These are phyloP conservation scores for Pleurotus pulmonarius DNA, from an alignment of 768 basidiomycete genomes.

Conservation along the genomic window DNA sequence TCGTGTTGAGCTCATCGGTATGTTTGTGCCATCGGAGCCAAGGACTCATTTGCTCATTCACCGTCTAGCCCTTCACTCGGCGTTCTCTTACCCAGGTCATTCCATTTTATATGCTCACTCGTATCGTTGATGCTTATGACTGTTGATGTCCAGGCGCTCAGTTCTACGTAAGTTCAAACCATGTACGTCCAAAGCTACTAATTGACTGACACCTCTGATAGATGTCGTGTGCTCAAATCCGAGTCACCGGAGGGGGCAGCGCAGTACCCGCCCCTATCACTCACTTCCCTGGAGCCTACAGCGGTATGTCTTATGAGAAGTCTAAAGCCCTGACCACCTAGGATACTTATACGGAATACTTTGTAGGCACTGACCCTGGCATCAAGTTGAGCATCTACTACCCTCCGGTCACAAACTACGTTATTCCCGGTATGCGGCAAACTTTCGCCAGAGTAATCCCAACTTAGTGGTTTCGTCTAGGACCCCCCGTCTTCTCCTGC, in stretches of 20 bases:
- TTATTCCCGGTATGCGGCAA: background rate
- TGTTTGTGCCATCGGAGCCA: background rate
- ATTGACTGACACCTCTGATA: background rate
- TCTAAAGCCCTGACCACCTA: background rate
- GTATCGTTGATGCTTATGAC: background rate
- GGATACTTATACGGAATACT: background rate
- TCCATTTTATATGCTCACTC: no score
- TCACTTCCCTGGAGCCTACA: constrained; percentile 1
- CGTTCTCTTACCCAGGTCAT: constrained; percentile 2
- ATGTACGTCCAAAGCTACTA: background rate
- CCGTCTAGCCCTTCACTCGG: background rate
- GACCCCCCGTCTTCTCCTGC: constrained; percentile 1
- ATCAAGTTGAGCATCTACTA: constrained; percentile 2
- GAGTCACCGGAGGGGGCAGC: background rate
- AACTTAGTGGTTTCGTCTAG: background rate
- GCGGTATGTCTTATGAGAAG: background rate
- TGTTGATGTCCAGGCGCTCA: background rate
- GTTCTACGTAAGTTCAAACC: background rate
- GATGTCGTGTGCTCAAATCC: constrained; percentile 4
- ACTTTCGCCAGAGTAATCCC: background rate
- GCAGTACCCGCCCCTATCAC: background rate
- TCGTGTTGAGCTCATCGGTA: constrained; percentile 6
- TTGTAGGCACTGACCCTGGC: constrained; percentile 4
- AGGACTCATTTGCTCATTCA: background rate
- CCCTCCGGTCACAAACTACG: background rate